Evolutionary conservation across 2,329 filamentous ascomycete species (phyloP), one percentile per base, ranked within the genome.

Genomic region (Aspergillus phoenicis): DNA sequence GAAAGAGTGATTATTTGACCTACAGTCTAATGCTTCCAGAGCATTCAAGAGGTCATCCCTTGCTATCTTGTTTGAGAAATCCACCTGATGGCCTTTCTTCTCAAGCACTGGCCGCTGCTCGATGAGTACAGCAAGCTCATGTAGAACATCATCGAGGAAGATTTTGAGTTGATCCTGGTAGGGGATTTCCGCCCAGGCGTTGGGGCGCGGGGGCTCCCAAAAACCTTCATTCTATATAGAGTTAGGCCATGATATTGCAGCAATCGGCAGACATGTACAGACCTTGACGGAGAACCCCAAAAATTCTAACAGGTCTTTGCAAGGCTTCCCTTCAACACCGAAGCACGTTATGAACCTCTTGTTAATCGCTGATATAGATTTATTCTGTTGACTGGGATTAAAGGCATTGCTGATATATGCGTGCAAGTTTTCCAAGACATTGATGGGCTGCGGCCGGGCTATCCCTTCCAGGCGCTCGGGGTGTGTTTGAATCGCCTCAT

Each of bases 321-420:
- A 90, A 52, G 78, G 72, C 41, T 59, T 66, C 38, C 79, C 79
- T 47, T 88, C 85, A 45, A 82, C 76, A 8, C 86, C 87, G 71
- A 90, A 89, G 2, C 83, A 83, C 62, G 85, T 80, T 67, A 85
- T 79, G 65, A 89, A 91, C 59, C 84, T 84, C 70, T 88, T 87
- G 69, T 91, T 90, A 15, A 82, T 73, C 7, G 82, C 77, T 5
- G 83, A 83, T 66, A 90, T 87, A 48, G 79, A 74, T 64, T 82
- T 82, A 66, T 81, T 83, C 36, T 80, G 80, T 51, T 82, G 79
- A 6, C 75, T 72, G 20, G 82, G 77, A 48, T 81, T 78, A 59
- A 87, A 73, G 8, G 85, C 80, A 74, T 91, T 88, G 8, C 70
- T 77, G 55, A 90, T 75, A 70, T 90, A 91, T 51, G 80, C 80